phyloP scores from a whole-genome alignment of 2,329 filamentous ascomycete species.

The Colletotrichum liaoningense region DNA sequence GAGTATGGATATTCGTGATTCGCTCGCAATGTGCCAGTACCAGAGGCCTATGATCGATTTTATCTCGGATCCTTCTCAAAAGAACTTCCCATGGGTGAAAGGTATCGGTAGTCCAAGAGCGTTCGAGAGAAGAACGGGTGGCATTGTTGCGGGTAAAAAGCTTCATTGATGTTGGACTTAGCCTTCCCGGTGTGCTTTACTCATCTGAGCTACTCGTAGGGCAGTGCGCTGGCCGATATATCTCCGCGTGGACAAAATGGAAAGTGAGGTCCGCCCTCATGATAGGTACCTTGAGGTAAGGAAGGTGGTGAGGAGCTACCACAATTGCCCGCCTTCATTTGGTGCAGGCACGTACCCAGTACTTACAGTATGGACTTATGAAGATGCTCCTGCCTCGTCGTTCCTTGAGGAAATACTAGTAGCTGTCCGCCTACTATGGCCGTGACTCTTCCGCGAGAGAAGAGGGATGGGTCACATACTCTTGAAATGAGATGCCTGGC shows the following conservation, averaged over 20 bases:
- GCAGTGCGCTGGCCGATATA: neutral
- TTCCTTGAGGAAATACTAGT: too few species aligned
- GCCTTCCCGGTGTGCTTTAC: neutral
- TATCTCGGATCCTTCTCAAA: neutral
- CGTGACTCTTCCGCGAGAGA: neutral
- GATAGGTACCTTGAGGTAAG: neutral
- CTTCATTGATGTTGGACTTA: neutral
- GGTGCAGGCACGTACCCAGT: neutral
- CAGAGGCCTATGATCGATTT: neutral
- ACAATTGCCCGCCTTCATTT: neutral
- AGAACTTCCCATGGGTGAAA: neutral
- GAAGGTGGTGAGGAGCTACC: neutral
- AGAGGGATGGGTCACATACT: neutral
- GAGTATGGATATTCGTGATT: neutral
- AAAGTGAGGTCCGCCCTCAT: too few species aligned
- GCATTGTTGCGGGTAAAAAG: neutral
- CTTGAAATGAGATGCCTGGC: neutral
- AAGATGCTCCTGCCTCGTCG: neutral
- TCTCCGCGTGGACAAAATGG: neutral
- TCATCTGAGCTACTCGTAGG: neutral
- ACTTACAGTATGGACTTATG: neutral
- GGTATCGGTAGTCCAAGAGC: neutral
- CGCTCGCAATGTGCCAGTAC: neutral
- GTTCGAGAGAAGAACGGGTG: neutral
- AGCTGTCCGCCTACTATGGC: too few species aligned